phyloP scores from a whole-genome alignment of 257 asterid species.

The Nemophila menziesii region DNA sequence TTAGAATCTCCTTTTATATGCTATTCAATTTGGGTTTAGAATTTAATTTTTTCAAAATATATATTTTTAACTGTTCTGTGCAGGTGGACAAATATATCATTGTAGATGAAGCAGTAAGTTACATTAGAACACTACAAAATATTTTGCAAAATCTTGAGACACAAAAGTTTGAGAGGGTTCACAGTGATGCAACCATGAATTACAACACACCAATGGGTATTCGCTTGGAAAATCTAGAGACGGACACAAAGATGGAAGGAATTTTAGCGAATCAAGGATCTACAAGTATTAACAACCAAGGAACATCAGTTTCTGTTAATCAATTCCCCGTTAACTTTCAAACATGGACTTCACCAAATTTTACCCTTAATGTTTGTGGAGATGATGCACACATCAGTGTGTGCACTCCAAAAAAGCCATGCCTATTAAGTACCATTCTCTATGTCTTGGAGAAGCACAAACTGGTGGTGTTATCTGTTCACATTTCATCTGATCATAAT shows the following conservation, averaged over 20 bases:
- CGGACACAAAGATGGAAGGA: constrained; percentile 29
- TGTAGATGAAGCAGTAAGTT: constrained; percentile 54
- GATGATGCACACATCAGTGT: constrained; percentile 17
- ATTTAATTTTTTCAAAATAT: no score
- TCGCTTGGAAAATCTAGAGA: constrained; percentile 7
- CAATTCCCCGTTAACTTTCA: constrained; percentile 9
- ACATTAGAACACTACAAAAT: constrained; percentile 32
- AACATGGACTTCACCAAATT: constrained; percentile 27
- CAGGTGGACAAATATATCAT: constrained; percentile 72
- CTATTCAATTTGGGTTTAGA: not conserved
- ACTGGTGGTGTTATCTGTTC: constrained; percentile 22
- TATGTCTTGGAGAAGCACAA: constrained; percentile 29
- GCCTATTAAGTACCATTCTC: constrained; percentile 15
- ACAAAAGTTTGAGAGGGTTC: constrained; percentile 33
- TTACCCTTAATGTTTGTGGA: constrained; percentile 12
- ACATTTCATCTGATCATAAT: constrained; percentile 19
- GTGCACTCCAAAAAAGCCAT: constrained; percentile 20
- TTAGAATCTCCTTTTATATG: not conserved
- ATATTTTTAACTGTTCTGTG: not conserved
- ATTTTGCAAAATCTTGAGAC: constrained; percentile 28
- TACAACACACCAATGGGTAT: constrained; percentile 4
- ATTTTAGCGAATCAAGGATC: constrained; percentile 42
- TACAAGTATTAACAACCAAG: constrained; percentile 7
- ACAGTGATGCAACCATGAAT: constrained; percentile 12
- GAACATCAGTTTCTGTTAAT: constrained; percentile 14